Percentiles rank a stretch among this genome's conserved stretches.
These are phyloP conservation scores for Termitomyces sp. DNA, from an alignment of 768 basidiomycete genomes.

Conservation along the genomic window DNA sequence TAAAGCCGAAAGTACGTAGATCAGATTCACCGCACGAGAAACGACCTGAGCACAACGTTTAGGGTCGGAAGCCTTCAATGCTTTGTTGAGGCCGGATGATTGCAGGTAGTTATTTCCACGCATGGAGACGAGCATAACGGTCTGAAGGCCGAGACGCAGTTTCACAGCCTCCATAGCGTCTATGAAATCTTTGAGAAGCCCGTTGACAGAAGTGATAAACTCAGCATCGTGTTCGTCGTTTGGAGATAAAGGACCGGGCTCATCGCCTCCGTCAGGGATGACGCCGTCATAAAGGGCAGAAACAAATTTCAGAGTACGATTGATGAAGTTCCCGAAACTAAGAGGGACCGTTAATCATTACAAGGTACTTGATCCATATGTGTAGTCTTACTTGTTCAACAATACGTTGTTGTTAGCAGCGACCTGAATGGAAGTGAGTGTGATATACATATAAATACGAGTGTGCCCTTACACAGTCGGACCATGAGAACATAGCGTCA, in stretches of 20 bases:
- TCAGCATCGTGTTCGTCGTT: conserved; percentile 63
- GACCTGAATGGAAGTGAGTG: conserved; percentile 42
- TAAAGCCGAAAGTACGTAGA: conserved; percentile 82
- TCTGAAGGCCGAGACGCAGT: conserved; percentile 81
- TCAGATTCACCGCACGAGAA: conserved; percentile 85
- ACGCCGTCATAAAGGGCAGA: conserved; percentile 76
- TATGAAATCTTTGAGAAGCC: conserved; percentile 71
- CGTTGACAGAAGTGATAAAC: conserved; percentile 79
- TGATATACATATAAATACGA: background rate
- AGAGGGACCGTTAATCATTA: background rate
- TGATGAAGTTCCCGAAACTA: conserved; percentile 97
- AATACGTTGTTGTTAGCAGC: conserved; percentile 90
- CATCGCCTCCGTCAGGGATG: conserved; percentile 75
- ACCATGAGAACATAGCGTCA: conserved; percentile 97
- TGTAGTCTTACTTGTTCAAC: conserved; percentile 74
- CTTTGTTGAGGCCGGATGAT: conserved; percentile 84
- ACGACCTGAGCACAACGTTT: conserved; percentile 87
- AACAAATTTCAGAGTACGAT: conserved; percentile 89
- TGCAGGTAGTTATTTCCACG: conserved; percentile 95
- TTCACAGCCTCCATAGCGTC: conserved; percentile 90
- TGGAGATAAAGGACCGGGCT: conserved; percentile 61
- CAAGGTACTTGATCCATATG: background rate
- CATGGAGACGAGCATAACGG: conserved; percentile 83
- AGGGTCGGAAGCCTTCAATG: conserved; percentile 76
- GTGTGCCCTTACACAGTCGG: conserved; percentile 66